A percentile compares a stretch with the other conserved stretches of the same genome.
These are phyloP conservation scores for Chytriomyces hyalinus DNA, from an alignment of 192 early-diverging fungal genomes.

Conservation along the genomic window DNA sequence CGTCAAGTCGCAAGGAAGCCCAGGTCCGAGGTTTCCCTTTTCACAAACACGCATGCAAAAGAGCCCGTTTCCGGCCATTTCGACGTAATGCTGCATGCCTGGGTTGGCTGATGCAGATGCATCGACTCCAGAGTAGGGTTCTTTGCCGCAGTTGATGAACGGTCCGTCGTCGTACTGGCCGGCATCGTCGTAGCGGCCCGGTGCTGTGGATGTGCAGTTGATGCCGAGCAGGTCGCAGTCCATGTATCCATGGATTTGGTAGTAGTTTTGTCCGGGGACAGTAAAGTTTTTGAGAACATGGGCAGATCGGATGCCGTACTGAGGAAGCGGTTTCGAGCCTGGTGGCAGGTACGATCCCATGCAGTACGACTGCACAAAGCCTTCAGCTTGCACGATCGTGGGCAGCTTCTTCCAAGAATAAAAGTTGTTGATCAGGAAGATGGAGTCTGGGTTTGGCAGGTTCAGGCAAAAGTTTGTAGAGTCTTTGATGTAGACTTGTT, in stretches of 20 bases:
- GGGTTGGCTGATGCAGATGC: slow-evolving; percentile 1
- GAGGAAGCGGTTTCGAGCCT: slow-evolving; percentile 19
- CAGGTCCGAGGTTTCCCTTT: slow-evolving; percentile 21
- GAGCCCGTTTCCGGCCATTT: slow-evolving; percentile 40
- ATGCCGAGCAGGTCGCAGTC: slow-evolving; percentile 37
- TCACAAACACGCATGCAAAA: slow-evolving; percentile 44
- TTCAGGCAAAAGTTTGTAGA: slow-evolving; percentile 38
- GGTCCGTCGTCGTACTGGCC: slow-evolving; percentile 30
- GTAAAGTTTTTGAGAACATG: slow-evolving; percentile 17
- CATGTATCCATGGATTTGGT: slow-evolving; percentile 36
- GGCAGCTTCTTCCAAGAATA: slow-evolving; percentile 23
- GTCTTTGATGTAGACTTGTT: slow-evolving; percentile 48
- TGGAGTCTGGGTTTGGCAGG: slow-evolving; percentile 35
- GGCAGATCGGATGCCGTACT: slow-evolving; percentile 33
- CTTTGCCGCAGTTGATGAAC: slow-evolving; percentile 27
- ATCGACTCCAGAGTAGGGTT: slow-evolving; percentile 43
- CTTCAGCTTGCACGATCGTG: slow-evolving; percentile 42
- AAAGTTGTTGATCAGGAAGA: slow-evolving; percentile 10
- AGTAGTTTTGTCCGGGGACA: slow-evolving; percentile 24
- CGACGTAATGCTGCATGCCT: slow-evolving; percentile 27
- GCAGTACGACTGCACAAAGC: slow-evolving; percentile 38
- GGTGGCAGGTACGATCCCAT: slow-evolving; percentile 39
- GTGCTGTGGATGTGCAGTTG: slow-evolving; percentile 31
- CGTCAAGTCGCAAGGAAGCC: slow-evolving; percentile 43
- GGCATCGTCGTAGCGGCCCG: slow-evolving; percentile 32